Conservation (phyloP, 192 early-diverging fungal species). For the Diversispora eburnea region DNA sequence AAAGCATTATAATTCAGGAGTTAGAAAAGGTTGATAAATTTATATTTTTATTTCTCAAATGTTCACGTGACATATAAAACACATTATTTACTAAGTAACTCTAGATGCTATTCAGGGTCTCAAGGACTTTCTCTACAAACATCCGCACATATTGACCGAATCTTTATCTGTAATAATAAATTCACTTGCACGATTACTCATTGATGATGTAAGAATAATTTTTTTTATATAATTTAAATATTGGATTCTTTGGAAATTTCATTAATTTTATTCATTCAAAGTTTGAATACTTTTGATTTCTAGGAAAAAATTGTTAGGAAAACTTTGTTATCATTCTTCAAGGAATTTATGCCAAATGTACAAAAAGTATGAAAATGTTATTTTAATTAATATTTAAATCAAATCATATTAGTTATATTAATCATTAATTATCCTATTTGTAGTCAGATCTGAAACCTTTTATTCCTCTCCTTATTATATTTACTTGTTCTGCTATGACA, state of each 20-base stretch:
- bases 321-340: conserved; percentile 35
- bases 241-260: background rate
- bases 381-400: background rate
- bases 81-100: background rate
- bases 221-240: background rate
- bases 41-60: background rate
- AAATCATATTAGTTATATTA: background rate
- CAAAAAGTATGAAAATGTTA: conserved; percentile 31
- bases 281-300: background rate
- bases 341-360: conserved; percentile 31
- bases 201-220: conserved; percentile 45
- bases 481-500: conserved; percentile 83
- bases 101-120: conserved; percentile 49
- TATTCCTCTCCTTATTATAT: conserved; percentile 70
- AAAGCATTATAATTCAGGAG: conserved; percentile 70
- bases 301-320: conserved; percentile 44
- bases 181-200: conserved; percentile 41
- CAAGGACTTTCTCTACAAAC: conserved; percentile 43
- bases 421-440: background rate
- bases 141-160: conserved; percentile 43
- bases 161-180: conserved; percentile 49
- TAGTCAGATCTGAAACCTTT: conserved; percentile 72
- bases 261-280: background rate
- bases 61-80: background rate
- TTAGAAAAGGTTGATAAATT: conserved; percentile 42